These are phyloP conservation scores for Solanum peruvianum DNA, from an alignment of 257 asterid genomes.

Conservation along the genomic window DNA sequence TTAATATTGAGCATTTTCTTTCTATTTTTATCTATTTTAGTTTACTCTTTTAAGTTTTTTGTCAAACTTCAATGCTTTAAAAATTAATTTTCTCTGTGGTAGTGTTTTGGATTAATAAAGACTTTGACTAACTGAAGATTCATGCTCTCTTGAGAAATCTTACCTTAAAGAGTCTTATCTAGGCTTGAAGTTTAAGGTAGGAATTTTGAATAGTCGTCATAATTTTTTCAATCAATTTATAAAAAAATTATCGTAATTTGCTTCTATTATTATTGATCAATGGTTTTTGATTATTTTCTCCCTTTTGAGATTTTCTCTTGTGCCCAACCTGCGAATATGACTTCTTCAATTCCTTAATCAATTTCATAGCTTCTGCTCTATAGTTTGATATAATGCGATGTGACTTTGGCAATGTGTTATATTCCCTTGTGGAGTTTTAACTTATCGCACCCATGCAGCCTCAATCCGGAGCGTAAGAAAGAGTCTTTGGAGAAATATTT, in stretches of 20 bases:
- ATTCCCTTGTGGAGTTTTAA: background rate
- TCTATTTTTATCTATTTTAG: background rate
- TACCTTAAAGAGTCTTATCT: background rate
- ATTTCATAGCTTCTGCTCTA: background rate
- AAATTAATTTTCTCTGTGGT: background rate
- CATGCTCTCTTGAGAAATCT: background rate
- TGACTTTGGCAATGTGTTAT: background rate
- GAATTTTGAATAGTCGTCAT: background rate
- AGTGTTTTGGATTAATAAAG: background rate
- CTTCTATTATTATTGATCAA: background rate
- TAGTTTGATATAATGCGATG: background rate
- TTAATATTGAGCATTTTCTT: background rate
- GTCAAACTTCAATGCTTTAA: background rate
- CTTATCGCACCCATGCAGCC: conserved; percentile 42
- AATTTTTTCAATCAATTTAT: background rate
- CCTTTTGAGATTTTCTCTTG: background rate
- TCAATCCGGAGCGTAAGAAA: conserved; percentile 85
- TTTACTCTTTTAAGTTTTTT: background rate
- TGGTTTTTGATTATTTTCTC: background rate
- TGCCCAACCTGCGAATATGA: background rate
- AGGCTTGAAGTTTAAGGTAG: background rate
- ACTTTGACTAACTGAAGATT: background rate
- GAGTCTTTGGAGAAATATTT: conserved; percentile 83
- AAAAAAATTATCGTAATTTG: background rate
- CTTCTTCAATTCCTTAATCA: background rate